Evolutionary conservation across 441 rosid species (phyloP).

Genomic region (Brassica hybrid): DNA sequence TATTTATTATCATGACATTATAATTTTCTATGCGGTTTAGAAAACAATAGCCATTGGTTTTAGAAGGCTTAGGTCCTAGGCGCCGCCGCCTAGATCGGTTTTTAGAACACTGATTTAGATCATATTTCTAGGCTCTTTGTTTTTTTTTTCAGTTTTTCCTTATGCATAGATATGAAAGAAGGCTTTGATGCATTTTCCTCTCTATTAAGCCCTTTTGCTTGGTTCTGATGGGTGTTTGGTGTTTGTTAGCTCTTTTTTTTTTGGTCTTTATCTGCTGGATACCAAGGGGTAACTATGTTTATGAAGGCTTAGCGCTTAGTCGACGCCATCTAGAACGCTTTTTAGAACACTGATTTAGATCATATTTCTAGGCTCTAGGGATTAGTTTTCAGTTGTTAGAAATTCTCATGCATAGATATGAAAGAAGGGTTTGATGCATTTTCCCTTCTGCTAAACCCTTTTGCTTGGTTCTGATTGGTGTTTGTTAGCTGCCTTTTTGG

Average conservation of each 20-base stretch:
- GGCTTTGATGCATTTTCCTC: not conserved
- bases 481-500: not conserved
- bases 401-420: not conserved
- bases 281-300: not conserved
- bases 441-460: not conserved
- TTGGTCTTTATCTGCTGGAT: slow-evolving; percentile 14
- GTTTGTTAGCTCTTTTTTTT: too few relatives aligned
- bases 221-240: slow-evolving; percentile 7
- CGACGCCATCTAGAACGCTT: not conserved
- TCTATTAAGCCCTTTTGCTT: slow-evolving; percentile 17
- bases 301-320: not conserved
- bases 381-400: not conserved
- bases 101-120: not conserved
- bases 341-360: not conserved
- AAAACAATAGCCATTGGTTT: too few relatives aligned
- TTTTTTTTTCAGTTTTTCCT: not conserved
- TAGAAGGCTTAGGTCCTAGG: too few relatives aligned
- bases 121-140: not conserved
- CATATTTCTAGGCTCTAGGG: not conserved
- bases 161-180: slow-evolving; percentile 3
- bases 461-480: slow-evolving; percentile 16
- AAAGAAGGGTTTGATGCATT: not conserved
- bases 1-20: too few relatives aligned
- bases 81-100: too few relatives aligned
- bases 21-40: too few relatives aligned